Percentiles rank a stretch among this genome's conserved stretches.
These are phyloP conservation scores for Coffea humblotiana DNA, from an alignment of 305 asterid genomes.

Conservation along the genomic window DNA sequence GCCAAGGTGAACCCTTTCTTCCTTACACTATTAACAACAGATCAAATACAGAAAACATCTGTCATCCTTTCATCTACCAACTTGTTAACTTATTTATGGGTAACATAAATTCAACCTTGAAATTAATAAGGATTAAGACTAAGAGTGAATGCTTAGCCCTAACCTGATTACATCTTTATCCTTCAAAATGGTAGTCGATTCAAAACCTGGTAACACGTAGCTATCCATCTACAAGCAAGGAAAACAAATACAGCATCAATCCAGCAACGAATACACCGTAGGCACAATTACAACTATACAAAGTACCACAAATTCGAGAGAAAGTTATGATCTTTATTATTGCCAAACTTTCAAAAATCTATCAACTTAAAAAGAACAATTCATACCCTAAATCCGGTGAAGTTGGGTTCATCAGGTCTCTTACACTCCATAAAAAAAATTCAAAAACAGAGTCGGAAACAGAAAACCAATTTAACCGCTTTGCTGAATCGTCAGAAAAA, in stretches of 20 bases:
- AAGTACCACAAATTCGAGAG: background rate
- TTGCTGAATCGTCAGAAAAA: background rate
- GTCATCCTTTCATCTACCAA: background rate
- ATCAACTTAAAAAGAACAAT: no score
- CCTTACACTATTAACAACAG: conserved; percentile 50
- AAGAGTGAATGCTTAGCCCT: conserved; percentile 16
- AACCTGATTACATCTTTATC: conserved; percentile 76
- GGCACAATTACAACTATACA: conserved; percentile 6
- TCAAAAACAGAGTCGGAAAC: background rate
- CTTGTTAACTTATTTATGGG: background rate
- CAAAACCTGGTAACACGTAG: conserved; percentile 72
- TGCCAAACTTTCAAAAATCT: background rate
- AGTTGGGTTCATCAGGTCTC: no score
- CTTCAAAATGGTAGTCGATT: conserved; percentile 65
- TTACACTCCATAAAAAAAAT: background rate
- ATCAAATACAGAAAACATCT: background rate
- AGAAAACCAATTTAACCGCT: background rate
- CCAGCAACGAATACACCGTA: background rate
- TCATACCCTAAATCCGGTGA: no score
- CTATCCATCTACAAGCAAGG: conserved; percentile 66
- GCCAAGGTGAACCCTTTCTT: conserved; percentile 47
- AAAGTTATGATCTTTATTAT: background rate
- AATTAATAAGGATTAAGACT: background rate
- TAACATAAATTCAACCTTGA: background rate
- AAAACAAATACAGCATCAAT: conserved; percentile 5